These are phyloP conservation scores for Ophiosphaerella korrae DNA, from an alignment of 2,329 filamentous ascomycete species.

Conservation along the genomic window DNA sequence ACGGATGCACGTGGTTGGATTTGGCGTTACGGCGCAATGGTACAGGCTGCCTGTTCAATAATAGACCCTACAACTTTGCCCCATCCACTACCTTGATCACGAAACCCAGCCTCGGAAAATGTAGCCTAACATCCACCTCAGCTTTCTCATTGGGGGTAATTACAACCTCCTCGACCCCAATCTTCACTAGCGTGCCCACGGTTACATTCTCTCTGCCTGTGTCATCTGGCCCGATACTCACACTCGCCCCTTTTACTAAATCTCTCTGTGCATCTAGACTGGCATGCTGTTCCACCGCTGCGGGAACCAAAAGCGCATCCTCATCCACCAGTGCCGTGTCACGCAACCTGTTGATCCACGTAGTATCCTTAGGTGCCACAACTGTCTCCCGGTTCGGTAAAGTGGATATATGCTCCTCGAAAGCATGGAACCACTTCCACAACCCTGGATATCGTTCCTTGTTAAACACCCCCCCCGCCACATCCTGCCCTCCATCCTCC, in stretches of 20 bases:
- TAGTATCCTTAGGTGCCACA: not conserved
- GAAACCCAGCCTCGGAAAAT: conserved; percentile 51
- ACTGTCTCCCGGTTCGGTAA: conserved; percentile 35
- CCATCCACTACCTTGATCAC: conserved; percentile 31
- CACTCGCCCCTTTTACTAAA: conserved; percentile 33
- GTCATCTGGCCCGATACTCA: conserved; percentile 48
- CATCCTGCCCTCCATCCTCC: conserved; percentile 21
- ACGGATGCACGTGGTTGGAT: not conserved
- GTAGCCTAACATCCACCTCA: conserved; percentile 43
- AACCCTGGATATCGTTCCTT: conserved; percentile 43
- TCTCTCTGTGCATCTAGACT: conserved; percentile 39
- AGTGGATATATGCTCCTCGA: conserved; percentile 38
- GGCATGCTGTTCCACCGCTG: conserved; percentile 26
- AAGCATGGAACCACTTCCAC: conserved; percentile 43
- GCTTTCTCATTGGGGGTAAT: conserved; percentile 40
- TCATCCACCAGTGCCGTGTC: not conserved
- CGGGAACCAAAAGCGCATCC: conserved; percentile 37
- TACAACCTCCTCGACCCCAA: conserved; percentile 50
- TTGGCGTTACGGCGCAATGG: too few species aligned
- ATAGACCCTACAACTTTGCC: conserved; percentile 8
- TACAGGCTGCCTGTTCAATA: too few species aligned
- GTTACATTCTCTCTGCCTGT: conserved; percentile 48
- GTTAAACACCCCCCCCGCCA: conserved; percentile 44
- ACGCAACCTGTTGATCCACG: too few species aligned
- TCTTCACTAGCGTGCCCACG: conserved; percentile 40